Conservation (phyloP, 129 eudicot genomes). For the Chrysanthemum seticuspe region DNA sequence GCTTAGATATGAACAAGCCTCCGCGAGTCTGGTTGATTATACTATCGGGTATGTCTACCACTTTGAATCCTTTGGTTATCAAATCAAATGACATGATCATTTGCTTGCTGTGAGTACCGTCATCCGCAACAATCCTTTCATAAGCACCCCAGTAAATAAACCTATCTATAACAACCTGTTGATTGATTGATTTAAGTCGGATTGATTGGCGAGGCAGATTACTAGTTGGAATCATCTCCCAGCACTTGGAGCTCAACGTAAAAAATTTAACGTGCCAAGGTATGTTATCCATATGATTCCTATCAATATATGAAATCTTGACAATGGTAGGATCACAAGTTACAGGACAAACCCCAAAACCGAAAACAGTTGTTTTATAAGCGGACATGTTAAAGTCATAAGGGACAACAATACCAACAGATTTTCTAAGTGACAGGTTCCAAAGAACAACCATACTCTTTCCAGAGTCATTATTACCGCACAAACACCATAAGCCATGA, state of each 20-base stretch:
- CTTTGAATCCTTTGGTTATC: constrained; percentile 29
- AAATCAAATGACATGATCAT: constrained; percentile 40
- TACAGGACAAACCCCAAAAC: constrained; percentile 17
- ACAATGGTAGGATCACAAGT: constrained; percentile 2
- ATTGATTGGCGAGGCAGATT: background rate
- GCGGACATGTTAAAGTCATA: background rate
- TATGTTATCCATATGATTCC: background rate
- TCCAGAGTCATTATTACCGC: background rate
- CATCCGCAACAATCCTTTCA: background rate
- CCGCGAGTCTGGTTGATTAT: constrained; percentile 9
- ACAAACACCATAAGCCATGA: background rate
- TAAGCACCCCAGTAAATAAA: constrained; percentile 2
- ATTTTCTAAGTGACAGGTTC: background rate
- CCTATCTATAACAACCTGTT: background rate
- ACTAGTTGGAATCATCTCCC: background rate
- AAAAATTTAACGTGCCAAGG: background rate
- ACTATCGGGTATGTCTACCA: constrained; percentile 27
- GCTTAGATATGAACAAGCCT: constrained; percentile 27
- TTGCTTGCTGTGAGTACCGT: background rate
- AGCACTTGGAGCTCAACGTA: background rate
- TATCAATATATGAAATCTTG: background rate
- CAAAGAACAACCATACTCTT: background rate
- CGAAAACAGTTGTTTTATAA: background rate
- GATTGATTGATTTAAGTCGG: background rate
- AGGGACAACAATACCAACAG: background rate